A percentile compares a stretch with the other conserved stretches of the same genome.
Evolutionary conservation across 495 filamentous ascomycete species (phyloP).

Genomic region (Talaromyces proteolyticus): DNA sequence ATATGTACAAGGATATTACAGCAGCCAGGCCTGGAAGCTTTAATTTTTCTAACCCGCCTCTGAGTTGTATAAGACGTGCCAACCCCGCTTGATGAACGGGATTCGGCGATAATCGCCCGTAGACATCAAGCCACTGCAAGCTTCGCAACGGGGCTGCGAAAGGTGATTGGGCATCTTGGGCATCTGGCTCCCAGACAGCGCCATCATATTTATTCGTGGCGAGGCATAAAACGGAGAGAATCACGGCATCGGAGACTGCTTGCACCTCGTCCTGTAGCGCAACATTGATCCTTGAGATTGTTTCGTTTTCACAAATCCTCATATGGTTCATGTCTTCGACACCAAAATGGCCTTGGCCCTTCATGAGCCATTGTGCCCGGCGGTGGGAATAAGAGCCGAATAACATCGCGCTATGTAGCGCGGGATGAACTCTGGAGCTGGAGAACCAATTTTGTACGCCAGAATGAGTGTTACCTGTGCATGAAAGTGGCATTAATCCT

Average conservation of each 20-base stretch:
- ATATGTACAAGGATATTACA: conserved; percentile 29
- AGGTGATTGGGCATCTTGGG: conserved; percentile 16
- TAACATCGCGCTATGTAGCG: conserved; percentile 30
- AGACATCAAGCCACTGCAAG: conserved; percentile 37
- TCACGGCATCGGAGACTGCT: conserved; percentile 26
- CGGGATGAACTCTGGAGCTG: conserved; percentile 23
- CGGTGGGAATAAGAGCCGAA: conserved; percentile 33
- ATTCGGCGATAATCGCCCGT: conserved; percentile 31
- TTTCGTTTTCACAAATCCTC: conserved; percentile 25
- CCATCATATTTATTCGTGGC: conserved; percentile 27
- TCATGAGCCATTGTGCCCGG: conserved; percentile 28
- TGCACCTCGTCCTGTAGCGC: conserved; percentile 24
- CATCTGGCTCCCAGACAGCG: too few relatives aligned
- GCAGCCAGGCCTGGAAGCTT: conserved; percentile 23
- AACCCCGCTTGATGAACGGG: conserved; percentile 31
- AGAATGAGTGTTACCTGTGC: conserved; percentile 1
- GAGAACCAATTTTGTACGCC: conserved; percentile 24
- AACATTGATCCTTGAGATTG: conserved; percentile 30
- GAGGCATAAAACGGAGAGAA: conserved; percentile 35
- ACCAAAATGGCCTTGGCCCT: conserved; percentile 15
- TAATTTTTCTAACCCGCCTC: conserved; percentile 30
- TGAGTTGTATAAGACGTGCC: conserved; percentile 23
- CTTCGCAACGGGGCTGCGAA: conserved; percentile 31
- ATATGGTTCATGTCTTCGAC: conserved; percentile 20
- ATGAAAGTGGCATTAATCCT: conserved; percentile 19